Evolutionary conservation across 371 early-diverging fungal genomes (phyloP), one percentile per base, ranked within the genome.

Genomic region (Choanephora cucurbitarum): DNA sequence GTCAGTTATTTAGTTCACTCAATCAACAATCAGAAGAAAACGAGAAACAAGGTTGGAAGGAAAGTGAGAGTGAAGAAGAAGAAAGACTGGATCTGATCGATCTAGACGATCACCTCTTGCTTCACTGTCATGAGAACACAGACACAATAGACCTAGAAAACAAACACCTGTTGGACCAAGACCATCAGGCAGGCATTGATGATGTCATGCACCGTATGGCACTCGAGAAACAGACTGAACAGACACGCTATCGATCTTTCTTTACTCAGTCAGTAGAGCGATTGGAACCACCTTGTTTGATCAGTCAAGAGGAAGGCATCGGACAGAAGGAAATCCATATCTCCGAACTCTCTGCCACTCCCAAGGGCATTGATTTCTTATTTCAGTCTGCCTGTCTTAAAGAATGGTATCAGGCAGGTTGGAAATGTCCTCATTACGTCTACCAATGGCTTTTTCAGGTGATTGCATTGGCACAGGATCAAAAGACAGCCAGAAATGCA

Each of bases 361-460:
- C 55, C 13, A 44, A 55, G 19, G 68, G 65, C 40, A 67, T 70
- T 37, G 47, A 55, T 2, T 68, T 63, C 37, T 42, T 77, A n/a
- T 43, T 77, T 9, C 34, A 48, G 17, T 57, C 52, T 22, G 69
- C 66, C 15, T 62, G 61, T 33, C 41, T 77, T 18, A 49, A 52
- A 23, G 63, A 64, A 42, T 77, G 75, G 70, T 56, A 62, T 44
- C 44, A 60, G 9, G 52, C 55, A 44, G 70, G 72, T 1, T 74
- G 74, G 78, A 43, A 60, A 14, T 73, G 70, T 52, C 72, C 78
- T 1, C 57, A 57, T 40, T 55, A 60, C 37, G 17, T 77, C 1
- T 77, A 77, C 50, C 70, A 72, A 44, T 77, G 74, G 72, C 39
- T 77, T 14, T 72, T 69, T 44, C 62, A 70, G 54, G 64, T 56